Base-by-base conservation (phyloP, 2,329 filamentous ascomycete species). In the Colletotrichum spaethianum region DNA sequence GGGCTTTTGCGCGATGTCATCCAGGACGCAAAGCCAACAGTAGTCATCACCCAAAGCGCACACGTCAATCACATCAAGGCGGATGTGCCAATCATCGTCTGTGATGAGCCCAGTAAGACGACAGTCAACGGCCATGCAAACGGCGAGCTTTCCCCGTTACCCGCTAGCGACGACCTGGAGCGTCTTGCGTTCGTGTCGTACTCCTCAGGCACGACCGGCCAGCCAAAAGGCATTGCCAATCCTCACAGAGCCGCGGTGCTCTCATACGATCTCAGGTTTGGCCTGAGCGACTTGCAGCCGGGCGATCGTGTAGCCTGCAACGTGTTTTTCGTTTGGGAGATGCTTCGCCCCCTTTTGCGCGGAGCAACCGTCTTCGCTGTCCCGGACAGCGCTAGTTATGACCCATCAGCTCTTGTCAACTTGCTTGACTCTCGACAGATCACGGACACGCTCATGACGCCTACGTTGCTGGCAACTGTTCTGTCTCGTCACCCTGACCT, bases 271-370 rank as follows among this genome's bases (percentile, higher is more conserved):
- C 81, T 94, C 74, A 86, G 93, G 80, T 95, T 95, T 77, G 85
- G 83, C 12, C 80, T 95, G 60, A 92, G 90, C 75, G 91, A 95
- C 79, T 84, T 94, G 3, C 82, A 87, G 23, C 91, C 91, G 0
- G 93, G 93, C 20, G 93, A 95, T 75, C 89, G 93, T 8, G 93
- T 95, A 14, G 93, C 93, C n/a, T 95, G 93, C 83, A 96, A 95
- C 84, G 93, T 95, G 71, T 96, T 95, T 81, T 96, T 96, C 79
- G 87, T 95, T 57, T 96, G 93, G 93, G 93, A 96, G 80, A 95
- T 95, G 68, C 81, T 96, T 66, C 92, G 93, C 6, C 93, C 93
- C 11, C 84, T 96, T 55, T 79, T 96, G 66, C 89, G 93, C 66
- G 93, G 93, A 75, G 93, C 93, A 3, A 94, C 93, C 0, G 92